phyloP scores from a whole-genome alignment of 1,139 yeast species.

The Yamadazyma dendronema region DNA sequence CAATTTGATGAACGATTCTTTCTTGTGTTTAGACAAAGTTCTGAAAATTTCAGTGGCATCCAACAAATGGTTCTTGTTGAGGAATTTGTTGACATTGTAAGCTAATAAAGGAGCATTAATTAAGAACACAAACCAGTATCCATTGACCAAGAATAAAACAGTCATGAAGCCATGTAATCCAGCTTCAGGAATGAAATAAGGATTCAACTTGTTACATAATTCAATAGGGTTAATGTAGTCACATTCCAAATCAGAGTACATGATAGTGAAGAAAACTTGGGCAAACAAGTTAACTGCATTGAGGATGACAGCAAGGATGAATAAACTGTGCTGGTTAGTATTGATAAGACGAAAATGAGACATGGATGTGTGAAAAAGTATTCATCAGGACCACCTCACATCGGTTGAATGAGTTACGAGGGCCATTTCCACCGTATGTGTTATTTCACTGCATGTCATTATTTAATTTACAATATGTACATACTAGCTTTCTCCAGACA shows the following conservation, averaged over 20 bases:
- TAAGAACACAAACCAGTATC: constrained; percentile 90
- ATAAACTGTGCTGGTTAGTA: constrained; percentile 45
- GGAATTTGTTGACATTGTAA: constrained; percentile 70
- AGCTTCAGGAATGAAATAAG: constrained; percentile 89
- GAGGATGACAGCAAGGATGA: constrained; percentile 78
- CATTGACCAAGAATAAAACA: constrained; percentile 72
- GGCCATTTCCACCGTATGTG: too few relatives aligned
- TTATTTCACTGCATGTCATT: too few relatives aligned
- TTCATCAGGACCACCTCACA: too few relatives aligned
- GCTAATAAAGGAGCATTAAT: constrained; percentile 85
- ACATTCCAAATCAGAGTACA: constrained; percentile 91
- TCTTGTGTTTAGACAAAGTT: constrained; percentile 89
- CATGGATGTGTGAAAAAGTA: too few relatives aligned
- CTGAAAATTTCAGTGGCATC: constrained; percentile 99
- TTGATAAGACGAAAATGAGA: neutral
- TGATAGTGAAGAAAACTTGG: constrained; percentile 89
- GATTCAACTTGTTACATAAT: constrained; percentile 88
- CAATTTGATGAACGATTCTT: constrained; percentile 84
- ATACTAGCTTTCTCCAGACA: constrained; percentile 35
- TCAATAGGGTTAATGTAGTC: constrained; percentile 97
- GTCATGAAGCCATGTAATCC: constrained; percentile 76
- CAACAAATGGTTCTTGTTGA: constrained; percentile 77
- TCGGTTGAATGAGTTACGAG: too few relatives aligned
- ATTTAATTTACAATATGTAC: too few relatives aligned
- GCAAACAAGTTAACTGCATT: constrained; percentile 86